Conservation (phyloP, 176 grass and related monocot species). For the Stipa capillata region DNA sequence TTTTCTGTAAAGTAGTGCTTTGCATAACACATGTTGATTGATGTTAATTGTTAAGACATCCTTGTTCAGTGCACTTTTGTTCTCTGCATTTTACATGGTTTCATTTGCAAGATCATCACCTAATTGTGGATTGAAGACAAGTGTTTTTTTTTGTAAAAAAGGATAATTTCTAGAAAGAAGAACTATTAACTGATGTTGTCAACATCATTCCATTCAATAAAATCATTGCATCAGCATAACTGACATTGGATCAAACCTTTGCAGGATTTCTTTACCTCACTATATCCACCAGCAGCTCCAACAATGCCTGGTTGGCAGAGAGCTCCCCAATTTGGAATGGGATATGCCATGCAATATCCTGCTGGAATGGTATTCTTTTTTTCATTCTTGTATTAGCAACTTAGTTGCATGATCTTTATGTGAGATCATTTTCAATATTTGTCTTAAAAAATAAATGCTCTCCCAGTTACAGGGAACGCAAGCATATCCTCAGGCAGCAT, state of each 20-base stretch:
- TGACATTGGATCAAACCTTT: slow-evolving; percentile 17
- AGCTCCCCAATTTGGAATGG: slow-evolving; percentile 70
- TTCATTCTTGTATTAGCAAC: slow-evolving; percentile 8
- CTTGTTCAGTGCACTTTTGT: not conserved
- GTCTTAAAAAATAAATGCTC: slow-evolving; percentile 2
- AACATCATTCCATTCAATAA: not conserved
- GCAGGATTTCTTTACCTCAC: slow-evolving; percentile 83
- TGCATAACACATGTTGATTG: not conserved
- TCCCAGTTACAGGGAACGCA: slow-evolving; percentile 70
- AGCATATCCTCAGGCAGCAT: slow-evolving; percentile 39
- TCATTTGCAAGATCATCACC: not conserved
- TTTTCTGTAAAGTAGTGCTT: not conserved
- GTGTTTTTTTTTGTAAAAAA: not conserved
- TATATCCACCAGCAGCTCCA: slow-evolving; percentile 58
- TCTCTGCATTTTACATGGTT: not conserved
- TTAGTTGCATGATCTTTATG: not conserved
- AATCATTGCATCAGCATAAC: slow-evolving; percentile 6
- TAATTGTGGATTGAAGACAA: not conserved
- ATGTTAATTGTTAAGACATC: not conserved
- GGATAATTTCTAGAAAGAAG: not conserved
- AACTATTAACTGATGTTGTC: not conserved
- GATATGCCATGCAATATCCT: slow-evolving; percentile 78
- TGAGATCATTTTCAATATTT: not conserved
- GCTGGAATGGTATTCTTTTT: slow-evolving; percentile 67
- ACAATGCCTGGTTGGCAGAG: slow-evolving; percentile 62